Evolutionary conservation across 106 monocot genomes (phyloP).

Genomic region (Ottelia alismoides): DNA sequence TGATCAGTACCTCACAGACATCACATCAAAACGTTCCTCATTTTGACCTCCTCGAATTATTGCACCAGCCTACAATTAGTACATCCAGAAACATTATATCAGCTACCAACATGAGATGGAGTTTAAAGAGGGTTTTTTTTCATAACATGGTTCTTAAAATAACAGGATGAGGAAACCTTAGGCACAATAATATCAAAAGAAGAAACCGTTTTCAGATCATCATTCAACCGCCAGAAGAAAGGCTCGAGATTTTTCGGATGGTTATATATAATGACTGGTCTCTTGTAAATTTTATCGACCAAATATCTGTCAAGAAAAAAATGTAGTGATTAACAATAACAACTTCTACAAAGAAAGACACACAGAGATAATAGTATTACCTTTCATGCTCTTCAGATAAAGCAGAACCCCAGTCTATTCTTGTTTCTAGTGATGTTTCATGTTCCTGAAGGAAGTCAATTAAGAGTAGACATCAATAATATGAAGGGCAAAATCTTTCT

Average conservation of each 20-base stretch:
- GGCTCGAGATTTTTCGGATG: constrained; percentile 62
- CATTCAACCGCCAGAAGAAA: constrained; percentile 40
- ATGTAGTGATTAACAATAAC: too few relatives aligned
- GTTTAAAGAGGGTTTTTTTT: too few relatives aligned
- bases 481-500: too few relatives aligned
- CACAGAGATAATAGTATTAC: too few relatives aligned
- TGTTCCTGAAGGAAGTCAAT: too few relatives aligned
- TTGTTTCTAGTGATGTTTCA: too few relatives aligned
- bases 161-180: constrained; percentile 21
- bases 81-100: too few relatives aligned
- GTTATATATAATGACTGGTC: constrained; percentile 53
- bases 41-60: constrained; percentile 53
- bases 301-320: constrained; percentile 56
- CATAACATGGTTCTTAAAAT: too few relatives aligned
- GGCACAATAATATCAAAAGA: constrained; percentile 73
- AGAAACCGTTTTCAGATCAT: constrained; percentile 50
- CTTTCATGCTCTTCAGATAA: too few relatives aligned
- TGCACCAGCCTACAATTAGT: constrained; percentile 54
- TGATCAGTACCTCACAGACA: constrained; percentile 56
- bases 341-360: neutral
- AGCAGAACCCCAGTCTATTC: too few relatives aligned
- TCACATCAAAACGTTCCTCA: constrained; percentile 55
- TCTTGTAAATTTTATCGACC: constrained; percentile 37
- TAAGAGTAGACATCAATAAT: too few relatives aligned
- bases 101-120: too few relatives aligned